Conservation (phyloP, 345 rosid species). For the Eucalyptus rudis region DNA sequence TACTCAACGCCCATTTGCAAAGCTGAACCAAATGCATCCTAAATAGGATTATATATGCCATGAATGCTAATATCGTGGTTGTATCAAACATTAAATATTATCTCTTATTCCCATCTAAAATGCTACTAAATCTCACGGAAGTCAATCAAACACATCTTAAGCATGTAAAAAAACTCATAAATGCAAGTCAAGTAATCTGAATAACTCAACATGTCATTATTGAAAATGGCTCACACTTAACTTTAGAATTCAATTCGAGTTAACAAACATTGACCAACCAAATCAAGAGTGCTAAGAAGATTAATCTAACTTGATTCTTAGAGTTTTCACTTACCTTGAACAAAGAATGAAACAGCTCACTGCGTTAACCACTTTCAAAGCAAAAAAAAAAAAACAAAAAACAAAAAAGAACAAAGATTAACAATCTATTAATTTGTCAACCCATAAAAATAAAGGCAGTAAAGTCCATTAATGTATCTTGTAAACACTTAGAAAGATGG, state of each 20-base stretch:
- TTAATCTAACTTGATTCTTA: too few species aligned
- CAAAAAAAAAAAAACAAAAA: background rate
- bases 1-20: too few species aligned
- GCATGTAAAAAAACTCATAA: background rate
- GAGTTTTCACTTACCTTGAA: too few species aligned
- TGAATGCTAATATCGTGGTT: background rate
- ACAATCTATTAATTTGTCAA: background rate
- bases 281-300: background rate
- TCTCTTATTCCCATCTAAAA: background rate
- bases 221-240: too few species aligned
- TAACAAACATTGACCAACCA: background rate
- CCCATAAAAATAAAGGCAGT: background rate
- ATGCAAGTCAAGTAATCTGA: background rate
- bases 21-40: too few species aligned
- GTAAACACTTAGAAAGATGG: background rate
- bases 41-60: background rate
- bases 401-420: too few species aligned
- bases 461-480: background rate
- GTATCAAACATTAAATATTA: background rate
- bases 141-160: background rate
- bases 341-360: background rate
- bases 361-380: background rate
- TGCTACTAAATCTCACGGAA: background rate
- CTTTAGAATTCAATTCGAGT: rapidly evolving
- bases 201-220: background rate